A percentile compares a stretch with the other conserved stretches of the same genome.
These are phyloP conservation scores for Actinidia polygama DNA, from an alignment of 179 eudicot genomes.

Conservation along the genomic window DNA sequence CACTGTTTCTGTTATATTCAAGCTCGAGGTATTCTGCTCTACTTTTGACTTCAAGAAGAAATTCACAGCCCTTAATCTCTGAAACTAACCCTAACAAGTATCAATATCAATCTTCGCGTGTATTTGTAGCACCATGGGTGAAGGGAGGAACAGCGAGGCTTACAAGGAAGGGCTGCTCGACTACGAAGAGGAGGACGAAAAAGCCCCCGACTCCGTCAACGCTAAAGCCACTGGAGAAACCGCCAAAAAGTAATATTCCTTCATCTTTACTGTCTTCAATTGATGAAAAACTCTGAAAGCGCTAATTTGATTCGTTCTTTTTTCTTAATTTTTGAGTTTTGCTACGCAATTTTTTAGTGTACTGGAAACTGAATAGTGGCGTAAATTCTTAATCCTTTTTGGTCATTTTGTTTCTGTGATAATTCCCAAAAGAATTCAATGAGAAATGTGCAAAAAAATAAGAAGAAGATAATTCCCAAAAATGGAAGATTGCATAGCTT, in stretches of 20 bases:
- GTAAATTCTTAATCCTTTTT: neutral
- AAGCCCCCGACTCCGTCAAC: conserved; percentile 74
- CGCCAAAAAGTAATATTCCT: conserved; percentile 65
- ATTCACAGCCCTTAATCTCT: neutral
- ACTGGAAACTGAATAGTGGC: neutral
- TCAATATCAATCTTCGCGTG: too few species aligned
- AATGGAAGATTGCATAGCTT: too few species aligned
- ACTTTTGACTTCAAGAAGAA: neutral
- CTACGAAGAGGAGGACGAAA: conserved; percentile 96
- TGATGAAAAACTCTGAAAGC: neutral
- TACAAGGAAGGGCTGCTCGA: conserved; percentile 98
- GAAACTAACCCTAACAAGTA: neutral
- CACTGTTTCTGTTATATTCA: neutral
- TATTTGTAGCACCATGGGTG: conserved; percentile 58
- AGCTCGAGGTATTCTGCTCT: conserved; percentile 13
- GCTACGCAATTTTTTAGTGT: neutral
- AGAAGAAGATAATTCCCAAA: too few species aligned
- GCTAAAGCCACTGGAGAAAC: conserved; percentile 80
- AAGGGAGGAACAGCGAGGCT: conserved; percentile 80
- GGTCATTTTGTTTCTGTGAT: neutral
- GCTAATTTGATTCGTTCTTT: neutral
- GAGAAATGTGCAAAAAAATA: too few species aligned
- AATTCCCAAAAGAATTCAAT: too few species aligned
- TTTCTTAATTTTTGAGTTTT: neutral
- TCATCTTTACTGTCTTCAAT: too few species aligned